These are phyloP conservation scores for Penicillium freii DNA, from an alignment of 2,329 filamentous ascomycete genomes.

Conservation along the genomic window DNA sequence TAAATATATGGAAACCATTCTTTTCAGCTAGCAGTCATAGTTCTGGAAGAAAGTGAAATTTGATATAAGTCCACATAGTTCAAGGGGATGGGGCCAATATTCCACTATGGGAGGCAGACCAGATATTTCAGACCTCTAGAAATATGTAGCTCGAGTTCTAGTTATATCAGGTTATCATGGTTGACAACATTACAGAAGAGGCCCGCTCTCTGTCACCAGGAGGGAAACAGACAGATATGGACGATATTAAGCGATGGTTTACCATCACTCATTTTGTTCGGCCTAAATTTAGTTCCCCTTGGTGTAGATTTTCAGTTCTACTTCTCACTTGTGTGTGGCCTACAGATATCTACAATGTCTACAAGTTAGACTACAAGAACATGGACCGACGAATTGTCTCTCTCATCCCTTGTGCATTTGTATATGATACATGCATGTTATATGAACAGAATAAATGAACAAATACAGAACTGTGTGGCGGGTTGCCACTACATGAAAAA, in stretches of 20 bases:
- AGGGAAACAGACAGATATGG: too few species aligned
- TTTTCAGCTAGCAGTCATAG: neutral
- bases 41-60: too few species aligned
- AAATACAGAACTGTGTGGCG: neutral
- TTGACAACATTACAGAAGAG: neutral
- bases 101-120: neutral
- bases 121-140: neutral
- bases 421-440: neutral
- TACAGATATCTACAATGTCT: neutral
- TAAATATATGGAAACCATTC: neutral
- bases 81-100: neutral
- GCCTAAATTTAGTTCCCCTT: neutral
- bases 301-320: neutral
- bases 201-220: too few species aligned
- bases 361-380: neutral
- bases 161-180: neutral
- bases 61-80: fast-evolving
- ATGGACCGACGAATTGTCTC: neutral
- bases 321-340: too few species aligned
- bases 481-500: conserved; percentile 5
- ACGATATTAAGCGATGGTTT: too few species aligned
- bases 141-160: neutral
- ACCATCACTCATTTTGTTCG: neutral
- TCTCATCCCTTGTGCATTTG: neutral
- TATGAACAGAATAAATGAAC: neutral